A percentile compares a stretch with the other conserved stretches of the same genome.
Evolutionary conservation across 257 asterid species (phyloP).

Genomic region (Petunia axillaris): DNA sequence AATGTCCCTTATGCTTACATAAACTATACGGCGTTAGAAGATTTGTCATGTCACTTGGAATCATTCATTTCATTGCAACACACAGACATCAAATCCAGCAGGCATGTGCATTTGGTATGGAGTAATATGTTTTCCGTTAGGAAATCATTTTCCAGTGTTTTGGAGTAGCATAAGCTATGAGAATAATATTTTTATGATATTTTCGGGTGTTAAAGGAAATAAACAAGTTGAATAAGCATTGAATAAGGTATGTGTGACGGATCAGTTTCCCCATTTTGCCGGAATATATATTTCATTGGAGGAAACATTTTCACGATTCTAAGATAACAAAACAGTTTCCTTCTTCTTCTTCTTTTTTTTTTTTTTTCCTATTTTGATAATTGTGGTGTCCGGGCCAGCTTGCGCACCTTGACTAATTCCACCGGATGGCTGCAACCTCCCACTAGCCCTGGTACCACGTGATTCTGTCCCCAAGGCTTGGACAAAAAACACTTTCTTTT

Average conservation of each 20-base stretch:
- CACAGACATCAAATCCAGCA: not conserved
- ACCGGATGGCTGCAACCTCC: too few species aligned
- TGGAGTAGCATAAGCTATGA: not conserved
- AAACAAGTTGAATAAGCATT: not conserved
- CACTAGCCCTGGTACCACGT: too few species aligned
- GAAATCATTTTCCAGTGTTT: not conserved
- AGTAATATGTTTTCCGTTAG: not conserved
- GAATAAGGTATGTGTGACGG: not conserved
- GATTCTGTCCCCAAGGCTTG: too few species aligned
- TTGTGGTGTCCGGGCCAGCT: too few species aligned
- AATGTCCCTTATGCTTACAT: too few species aligned
- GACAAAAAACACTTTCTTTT: too few species aligned
- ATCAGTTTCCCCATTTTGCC: not conserved
- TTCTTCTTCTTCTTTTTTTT: too few species aligned
- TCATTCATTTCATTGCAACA: not conserved
- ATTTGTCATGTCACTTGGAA: not conserved
- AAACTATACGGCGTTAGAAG: not conserved
- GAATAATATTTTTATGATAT: not conserved
- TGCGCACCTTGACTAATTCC: too few species aligned
- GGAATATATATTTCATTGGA: not conserved
- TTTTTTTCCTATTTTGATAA: too few species aligned
- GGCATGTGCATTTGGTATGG: not conserved
- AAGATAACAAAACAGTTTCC: too few species aligned
- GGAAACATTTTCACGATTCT: not conserved
- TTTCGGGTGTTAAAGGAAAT: not conserved